These are phyloP conservation scores for Monosporascus cannonballus DNA, from an alignment of 2,329 filamentous ascomycete genomes.

Conservation along the genomic window DNA sequence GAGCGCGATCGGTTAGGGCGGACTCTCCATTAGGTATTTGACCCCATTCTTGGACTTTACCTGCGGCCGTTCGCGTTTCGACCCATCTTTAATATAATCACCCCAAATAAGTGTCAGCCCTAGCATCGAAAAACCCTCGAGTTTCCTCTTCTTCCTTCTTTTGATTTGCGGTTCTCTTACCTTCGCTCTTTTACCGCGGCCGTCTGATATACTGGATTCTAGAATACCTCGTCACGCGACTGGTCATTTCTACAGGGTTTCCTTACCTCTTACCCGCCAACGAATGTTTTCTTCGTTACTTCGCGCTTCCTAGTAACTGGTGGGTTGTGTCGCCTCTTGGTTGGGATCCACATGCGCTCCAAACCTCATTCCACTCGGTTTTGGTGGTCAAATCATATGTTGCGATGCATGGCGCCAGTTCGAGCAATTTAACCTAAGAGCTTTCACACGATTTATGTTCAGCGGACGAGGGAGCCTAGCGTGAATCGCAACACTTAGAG, in stretches of 20 bases:
- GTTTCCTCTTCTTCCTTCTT: not conserved
- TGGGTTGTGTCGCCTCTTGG: not conserved
- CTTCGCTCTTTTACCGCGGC: not conserved
- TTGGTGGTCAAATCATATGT: not conserved
- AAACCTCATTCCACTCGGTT: not conserved
- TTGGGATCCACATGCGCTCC: not conserved
- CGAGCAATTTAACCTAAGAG: not conserved
- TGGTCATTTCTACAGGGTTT: not conserved
- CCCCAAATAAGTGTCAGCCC: no score
- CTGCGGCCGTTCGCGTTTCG: not conserved
- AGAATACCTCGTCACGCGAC: not conserved
- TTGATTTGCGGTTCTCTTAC: not conserved
- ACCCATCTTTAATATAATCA: not conserved
- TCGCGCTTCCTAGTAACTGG: not conserved
- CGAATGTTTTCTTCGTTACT: not conserved
- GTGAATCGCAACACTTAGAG: not conserved
- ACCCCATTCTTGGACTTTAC: not conserved
- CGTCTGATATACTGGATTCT: not conserved
- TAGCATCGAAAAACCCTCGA: no score
- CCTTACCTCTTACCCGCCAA: not conserved
- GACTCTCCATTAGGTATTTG: not conserved
- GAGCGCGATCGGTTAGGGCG: not conserved
- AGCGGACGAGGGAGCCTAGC: not conserved
- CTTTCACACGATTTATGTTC: not conserved
- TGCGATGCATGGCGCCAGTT: not conserved